Conservation (phyloP, 1,284 basidiomycete species). For the Golubevia pallescens region DNA sequence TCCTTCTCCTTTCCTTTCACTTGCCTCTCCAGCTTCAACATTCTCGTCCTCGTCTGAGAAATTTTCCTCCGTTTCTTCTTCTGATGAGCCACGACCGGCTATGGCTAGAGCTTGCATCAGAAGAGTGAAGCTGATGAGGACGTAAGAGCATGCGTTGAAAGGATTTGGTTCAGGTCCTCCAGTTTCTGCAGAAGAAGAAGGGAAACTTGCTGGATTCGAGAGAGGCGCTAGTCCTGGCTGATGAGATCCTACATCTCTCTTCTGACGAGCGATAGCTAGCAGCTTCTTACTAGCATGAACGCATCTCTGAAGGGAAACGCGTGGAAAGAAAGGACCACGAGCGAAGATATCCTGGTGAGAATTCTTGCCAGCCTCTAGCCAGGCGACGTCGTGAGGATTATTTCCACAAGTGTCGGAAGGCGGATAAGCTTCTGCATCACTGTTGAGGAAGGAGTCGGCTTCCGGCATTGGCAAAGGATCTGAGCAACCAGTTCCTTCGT, state of each 20-base stretch:
- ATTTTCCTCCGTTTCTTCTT: slow-evolving; percentile 5
- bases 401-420: background rate
- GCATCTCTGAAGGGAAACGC: slow-evolving; percentile 39
- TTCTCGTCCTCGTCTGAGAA: slow-evolving; percentile 7
- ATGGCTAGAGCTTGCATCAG: slow-evolving; percentile 53
- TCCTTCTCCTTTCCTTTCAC: too few relatives aligned
- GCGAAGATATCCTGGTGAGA: slow-evolving; percentile 35
- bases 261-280: slow-evolving; percentile 40
- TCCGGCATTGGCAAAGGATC: slow-evolving; percentile 34
- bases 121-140: slow-evolving; percentile 51
- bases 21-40: too few relatives aligned
- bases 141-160: slow-evolving; percentile 52
- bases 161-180: slow-evolving; percentile 30
- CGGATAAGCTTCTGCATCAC: slow-evolving; percentile 6
- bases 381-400: background rate
- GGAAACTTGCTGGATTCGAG: background rate
- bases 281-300: slow-evolving; percentile 47
- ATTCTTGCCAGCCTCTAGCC: background rate
- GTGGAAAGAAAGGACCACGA: slow-evolving; percentile 44
- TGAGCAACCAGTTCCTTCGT: slow-evolving; percentile 25
- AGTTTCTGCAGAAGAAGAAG: slow-evolving; percentile 16
- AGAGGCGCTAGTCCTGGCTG: too few relatives aligned
- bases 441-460: slow-evolving; percentile 14
- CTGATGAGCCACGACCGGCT: slow-evolving; percentile 24
- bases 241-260: slow-evolving; percentile 17